A percentile compares a stretch with the other conserved stretches of the same genome.
Conservation (phyloP, 345 rosid species). For the Dovyalis caffra region DNA sequence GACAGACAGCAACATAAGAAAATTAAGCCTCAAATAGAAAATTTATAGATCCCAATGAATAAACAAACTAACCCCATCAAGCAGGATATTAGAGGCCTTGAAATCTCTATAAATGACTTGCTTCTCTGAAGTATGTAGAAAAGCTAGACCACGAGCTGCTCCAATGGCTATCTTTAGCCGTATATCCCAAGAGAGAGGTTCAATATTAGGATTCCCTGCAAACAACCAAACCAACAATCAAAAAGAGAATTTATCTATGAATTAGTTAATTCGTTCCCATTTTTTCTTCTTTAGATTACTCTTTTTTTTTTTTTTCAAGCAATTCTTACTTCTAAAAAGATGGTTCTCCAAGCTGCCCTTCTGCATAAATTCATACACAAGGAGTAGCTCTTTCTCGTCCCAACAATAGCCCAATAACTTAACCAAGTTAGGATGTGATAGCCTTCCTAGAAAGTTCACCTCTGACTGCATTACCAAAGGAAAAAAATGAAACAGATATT, state of each 20-base stretch:
- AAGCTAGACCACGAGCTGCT: conserved; percentile 79
- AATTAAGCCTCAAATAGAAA: not conserved
- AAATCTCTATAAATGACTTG: conserved; percentile 82
- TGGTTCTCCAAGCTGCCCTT: conserved; percentile 81
- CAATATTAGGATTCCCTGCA: conserved; percentile 45
- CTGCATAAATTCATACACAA: conserved; percentile 81
- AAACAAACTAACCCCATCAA: conserved; percentile 65
- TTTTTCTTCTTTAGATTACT: not conserved
- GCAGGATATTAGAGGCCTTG: conserved; percentile 77
- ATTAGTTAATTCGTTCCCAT: not conserved
- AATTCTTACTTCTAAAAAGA: conserved; percentile 70
- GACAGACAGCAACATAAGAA: not conserved
- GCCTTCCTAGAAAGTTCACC: conserved; percentile 74
- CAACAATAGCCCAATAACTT: conserved; percentile 73
- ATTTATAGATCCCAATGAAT: not conserved
- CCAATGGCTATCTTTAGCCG: conserved; percentile 72
- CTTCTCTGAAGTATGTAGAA: conserved; percentile 66
- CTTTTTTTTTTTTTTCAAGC: not conserved
- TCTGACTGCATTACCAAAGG: conserved; percentile 58
- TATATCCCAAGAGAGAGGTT: conserved; percentile 80
- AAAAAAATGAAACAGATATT: not conserved
- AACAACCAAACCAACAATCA: conserved; percentile 7
- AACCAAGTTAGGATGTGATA: conserved; percentile 80
- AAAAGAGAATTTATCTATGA: not conserved
- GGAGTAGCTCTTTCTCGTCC: conserved; percentile 69